Evolutionary conservation across 2,329 filamentous ascomycete species (phyloP).

Genomic region (Alternaria longipes): DNA sequence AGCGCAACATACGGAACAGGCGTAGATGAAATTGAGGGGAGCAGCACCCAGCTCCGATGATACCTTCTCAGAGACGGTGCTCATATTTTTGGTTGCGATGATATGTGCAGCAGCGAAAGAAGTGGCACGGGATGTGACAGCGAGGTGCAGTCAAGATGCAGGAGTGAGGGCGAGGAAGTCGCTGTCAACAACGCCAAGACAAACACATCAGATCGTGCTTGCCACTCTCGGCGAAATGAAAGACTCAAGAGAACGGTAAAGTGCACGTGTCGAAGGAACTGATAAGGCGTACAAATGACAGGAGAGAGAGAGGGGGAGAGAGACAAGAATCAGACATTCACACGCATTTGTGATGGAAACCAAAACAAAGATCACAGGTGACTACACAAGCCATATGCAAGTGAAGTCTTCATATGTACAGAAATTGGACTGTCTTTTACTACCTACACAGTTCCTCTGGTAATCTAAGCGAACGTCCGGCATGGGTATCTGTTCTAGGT

Average conservation of each 20-base stretch:
- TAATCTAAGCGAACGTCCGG: conserved; percentile 53
- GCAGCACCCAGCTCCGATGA: conserved; percentile 39
- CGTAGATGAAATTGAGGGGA: conserved; percentile 58
- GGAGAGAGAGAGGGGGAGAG: not conserved
- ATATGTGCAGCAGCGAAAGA: conserved; percentile 1
- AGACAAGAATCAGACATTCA: not conserved
- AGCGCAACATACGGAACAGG: conserved; percentile 59
- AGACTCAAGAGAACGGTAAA: not conserved
- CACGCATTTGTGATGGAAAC: not conserved
- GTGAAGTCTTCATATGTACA: conserved; percentile 42
- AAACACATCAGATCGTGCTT: conserved; percentile 12
- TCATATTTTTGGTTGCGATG: conserved; percentile 21
- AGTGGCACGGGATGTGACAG: conserved; percentile 4
- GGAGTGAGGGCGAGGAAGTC: conserved; percentile 20
- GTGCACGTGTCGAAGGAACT: not conserved
- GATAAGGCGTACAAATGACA: not conserved
- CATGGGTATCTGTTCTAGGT: conserved; percentile 54
- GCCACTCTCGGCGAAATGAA: conserved; percentile 6
- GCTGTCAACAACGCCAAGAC: conserved; percentile 31
- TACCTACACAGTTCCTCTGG: conserved; percentile 4
- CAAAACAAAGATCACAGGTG: not conserved
- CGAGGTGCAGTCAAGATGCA: conserved; percentile 9
- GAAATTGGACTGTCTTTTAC: conserved; percentile 27
- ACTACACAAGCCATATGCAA: conserved; percentile 13
- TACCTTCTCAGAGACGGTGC: conserved; percentile 15